Conservation (phyloP, 306 rosid species). For the Canavalia gladiata region DNA sequence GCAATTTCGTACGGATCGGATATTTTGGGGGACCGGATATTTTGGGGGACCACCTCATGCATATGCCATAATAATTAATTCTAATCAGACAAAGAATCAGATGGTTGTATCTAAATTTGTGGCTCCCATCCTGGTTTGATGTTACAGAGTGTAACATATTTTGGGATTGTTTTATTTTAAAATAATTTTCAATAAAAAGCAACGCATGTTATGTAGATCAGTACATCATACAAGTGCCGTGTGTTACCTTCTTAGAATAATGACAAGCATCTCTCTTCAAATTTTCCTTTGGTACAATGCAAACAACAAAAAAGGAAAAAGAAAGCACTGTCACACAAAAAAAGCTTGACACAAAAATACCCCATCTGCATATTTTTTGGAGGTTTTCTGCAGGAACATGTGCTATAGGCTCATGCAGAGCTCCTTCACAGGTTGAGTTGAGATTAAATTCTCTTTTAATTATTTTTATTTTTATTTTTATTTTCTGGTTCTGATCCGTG, state of each 20-base stretch:
- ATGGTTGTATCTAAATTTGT: constrained; percentile 21
- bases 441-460: not conserved
- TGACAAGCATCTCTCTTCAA: constrained; percentile 10
- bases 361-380: not conserved
- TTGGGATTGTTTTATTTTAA: not conserved
- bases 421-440: constrained; percentile 10
- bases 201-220: constrained; percentile 26
- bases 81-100: constrained; percentile 5
- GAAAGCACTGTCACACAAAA: not conserved
- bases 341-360: not conserved
- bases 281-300: not conserved
- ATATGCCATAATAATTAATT: constrained; percentile 12
- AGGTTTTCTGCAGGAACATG: constrained; percentile 6
- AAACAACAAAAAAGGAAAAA: constrained; percentile 11
- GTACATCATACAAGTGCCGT: constrained; percentile 32
- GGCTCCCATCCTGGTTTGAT: constrained; percentile 27
- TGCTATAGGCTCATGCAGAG: constrained; percentile 7
- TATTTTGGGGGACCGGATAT: constrained; percentile 47
- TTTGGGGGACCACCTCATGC: constrained; percentile 44
- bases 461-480: not conserved
- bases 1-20: not conserved
- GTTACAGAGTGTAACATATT: not conserved
- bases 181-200: not conserved
- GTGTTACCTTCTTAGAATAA: constrained; percentile 36
- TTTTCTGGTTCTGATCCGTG: not conserved